Evolutionary conservation across 305 asterid species (phyloP), one percentile per base, ranked within the genome.

Genomic region (Fraxinus baroniana): DNA sequence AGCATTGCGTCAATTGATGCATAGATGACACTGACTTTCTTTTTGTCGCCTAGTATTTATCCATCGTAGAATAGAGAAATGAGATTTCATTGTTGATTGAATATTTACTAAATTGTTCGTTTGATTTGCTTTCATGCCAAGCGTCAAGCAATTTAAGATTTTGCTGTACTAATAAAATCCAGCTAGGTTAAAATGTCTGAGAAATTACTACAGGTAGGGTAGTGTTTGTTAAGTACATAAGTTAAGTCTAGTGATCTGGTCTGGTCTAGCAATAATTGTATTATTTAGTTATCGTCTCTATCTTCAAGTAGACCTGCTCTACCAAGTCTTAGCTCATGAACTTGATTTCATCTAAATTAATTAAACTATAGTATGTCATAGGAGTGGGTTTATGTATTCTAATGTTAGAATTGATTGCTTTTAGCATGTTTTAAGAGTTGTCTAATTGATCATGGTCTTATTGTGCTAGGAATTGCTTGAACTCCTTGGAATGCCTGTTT

Each of bases 401-500:
- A 20, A 49, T 26, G 80, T 30, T 33, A 49, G 44, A 77, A 17
- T 32, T 77, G 5, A 8, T 77, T 30, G 6, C 33, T 68, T 73
- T 26, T 85, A 35, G 79, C 84, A 66, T 73, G 60, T 9, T 74
- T 72, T 60, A 39, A 80, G 78, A 77, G 74, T 71, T 66, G 62
- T 80, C 79, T 82, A 39, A 86, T 71, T 39, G 76, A 83, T 81
- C 74, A 22, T 77, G 74, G 12, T 60, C 76, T 24, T 79, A 20
- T 84, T 89, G 39, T 68, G 79, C 71, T 84, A 96, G 99, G 98
- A 91, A 83, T 84, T 96, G 88, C 97, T 96, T 76, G 86, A 92
- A 88, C 95, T 93, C 83, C 95, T 94, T 77, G 99, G 99, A 70
- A 91, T 96, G 90, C 97, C 98, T 76, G 91, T 96, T 85, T 84